Base-by-base conservation (phyloP, 1,284 basidiomycete genomes). In the Pseudozyma pruni region DNA sequence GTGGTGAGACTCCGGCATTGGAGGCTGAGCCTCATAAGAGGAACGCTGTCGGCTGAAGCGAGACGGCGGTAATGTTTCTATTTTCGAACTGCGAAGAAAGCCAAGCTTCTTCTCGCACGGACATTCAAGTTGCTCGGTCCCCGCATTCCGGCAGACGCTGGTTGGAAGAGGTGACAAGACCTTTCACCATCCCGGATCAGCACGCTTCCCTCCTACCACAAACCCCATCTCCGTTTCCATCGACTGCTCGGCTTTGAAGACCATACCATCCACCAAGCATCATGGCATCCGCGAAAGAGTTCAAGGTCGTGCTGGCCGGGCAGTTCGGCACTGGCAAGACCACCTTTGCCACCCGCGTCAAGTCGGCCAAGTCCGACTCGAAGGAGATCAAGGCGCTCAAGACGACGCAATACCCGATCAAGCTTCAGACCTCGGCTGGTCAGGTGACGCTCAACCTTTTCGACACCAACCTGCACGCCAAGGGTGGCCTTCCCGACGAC, bases 351-450 rank as follows among this genome's bases (percentile, higher is more conserved):
- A 71, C 68, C 19, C 68, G 68, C 25, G 42, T 71, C 53, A 64
- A 51, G 50, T 57, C 61, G 53, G 68, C 68, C 40, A 61, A 53
- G 45, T 35, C 61, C 8, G 43, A 57, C 39, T 34, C 34, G 25
- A 71, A 66, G 61, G 53, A 64, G 68, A 66, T 66, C 68, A 71
- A 71, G 51, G 68, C 68, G 17, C 58, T 71, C 44, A 64, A 61
- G 53, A 66, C 68, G 20, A 71, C 68, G 6, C 44, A 72, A 44
- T 72, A 66, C 31, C 53, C 53, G 14, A 54, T 72, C 32, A 49
- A 42, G 38, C 68, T 72, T 13, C 55, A 72, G 38, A 72, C 68
- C 8, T 62, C 62, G 27, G 62, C 68, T 16, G 68, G 68, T 10
- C 42, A 58, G 51, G 68, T 72, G 23, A 48, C 44, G 32, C 57